Percentiles rank a stretch among this genome's conserved stretches.
These are phyloP conservation scores for Wickerhamomyces sp. DNA, from an alignment of 1,139 yeast species.

Conservation along the genomic window DNA sequence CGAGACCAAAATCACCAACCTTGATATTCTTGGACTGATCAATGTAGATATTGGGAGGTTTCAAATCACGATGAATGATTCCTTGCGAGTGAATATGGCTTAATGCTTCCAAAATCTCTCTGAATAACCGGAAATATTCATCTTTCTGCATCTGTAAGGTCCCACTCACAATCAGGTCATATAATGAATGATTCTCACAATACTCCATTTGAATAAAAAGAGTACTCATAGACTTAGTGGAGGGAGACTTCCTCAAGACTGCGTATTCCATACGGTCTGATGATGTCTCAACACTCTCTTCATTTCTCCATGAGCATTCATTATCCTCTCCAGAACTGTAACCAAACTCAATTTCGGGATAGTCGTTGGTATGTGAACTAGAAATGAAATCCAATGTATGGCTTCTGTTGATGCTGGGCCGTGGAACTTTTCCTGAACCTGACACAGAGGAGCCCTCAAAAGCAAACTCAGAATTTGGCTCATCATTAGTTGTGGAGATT, in stretches of 20 bases:
- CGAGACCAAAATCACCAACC: conserved; percentile 96
- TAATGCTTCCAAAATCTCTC: conserved; percentile 88
- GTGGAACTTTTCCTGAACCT: conserved; percentile 5
- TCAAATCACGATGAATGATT: conserved; percentile 89
- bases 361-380: conserved; percentile 43
- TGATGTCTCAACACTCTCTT: conserved; percentile 11
- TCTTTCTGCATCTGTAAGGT: conserved; percentile 68
- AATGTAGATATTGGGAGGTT: conserved; percentile 93
- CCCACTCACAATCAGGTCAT: conserved; percentile 70
- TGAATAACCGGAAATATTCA: conserved; percentile 84
- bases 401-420: conserved; percentile 24
- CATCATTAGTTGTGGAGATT: conserved; percentile 4
- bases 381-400: conserved; percentile 58
- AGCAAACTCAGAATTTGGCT: not conserved
- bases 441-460: conserved; percentile 4
- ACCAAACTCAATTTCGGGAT: conserved; percentile 57
- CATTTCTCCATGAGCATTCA: conserved; percentile 15
- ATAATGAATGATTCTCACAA: conserved; percentile 88
- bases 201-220: conserved; percentile 95
- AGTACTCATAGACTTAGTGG: conserved; percentile 36
- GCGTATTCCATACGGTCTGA: conserved; percentile 13
- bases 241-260: conserved; percentile 13
- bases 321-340: conserved; percentile 30
- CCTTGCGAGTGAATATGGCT: conserved; percentile 92
- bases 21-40: conserved; percentile 85